Base-by-base conservation (phyloP, 176 grass and related monocot genomes). In the Aegilops bicornis region DNA sequence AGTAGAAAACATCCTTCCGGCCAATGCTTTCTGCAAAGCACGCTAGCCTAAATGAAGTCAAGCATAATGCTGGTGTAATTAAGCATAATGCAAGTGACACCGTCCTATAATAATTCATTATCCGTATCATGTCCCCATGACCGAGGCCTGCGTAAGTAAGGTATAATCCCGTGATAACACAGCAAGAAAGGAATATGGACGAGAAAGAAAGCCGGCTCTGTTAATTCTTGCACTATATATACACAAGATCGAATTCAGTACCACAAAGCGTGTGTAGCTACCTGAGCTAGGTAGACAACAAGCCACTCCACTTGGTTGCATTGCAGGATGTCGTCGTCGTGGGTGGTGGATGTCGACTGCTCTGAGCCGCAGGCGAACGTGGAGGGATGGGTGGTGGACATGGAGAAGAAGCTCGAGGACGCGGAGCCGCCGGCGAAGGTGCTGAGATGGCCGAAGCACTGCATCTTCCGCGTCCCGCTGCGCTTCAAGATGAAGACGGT, bases 401-500 rank as follows among this genome's bases (percentile, higher is more conserved):
- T 87, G 58, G 6, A 50, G n/a, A 25, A 45, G 17, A 6, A 33
- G 60, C 43, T 87, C 80, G 23, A 76, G 43, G 61, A 35, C 19
- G 23, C 72, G 11, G n/a, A 84, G 30, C 67, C 31, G 32, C 23
- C 60, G 19, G 16, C 16, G 0, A 60, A 74, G 80, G 27, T 29
- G 66, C 45, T 29, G 32, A 23, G 24, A 32, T 93, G 88, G 91
- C 48, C 13, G 62, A 88, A 65, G 70, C 77, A 77, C 7, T 93
- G 85, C 54, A 85, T 93, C 6, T 90, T 90, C 79, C 52, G 70
- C 33, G 81, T 90, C 13, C 88, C 88, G 2, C 8, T 76, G 6
- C 87, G 54, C 88, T 82, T 90, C 81, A 84, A 72, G 74, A 39
- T 19, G 4, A 84, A 81, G 74, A 50, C 12, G 9, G 67, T 68